Percentiles rank a stretch among this genome's conserved stretches.
These are phyloP conservation scores for Boletellus dicymbophilus DNA, from an alignment of 1,284 basidiomycete genomes.

Conservation along the genomic window DNA sequence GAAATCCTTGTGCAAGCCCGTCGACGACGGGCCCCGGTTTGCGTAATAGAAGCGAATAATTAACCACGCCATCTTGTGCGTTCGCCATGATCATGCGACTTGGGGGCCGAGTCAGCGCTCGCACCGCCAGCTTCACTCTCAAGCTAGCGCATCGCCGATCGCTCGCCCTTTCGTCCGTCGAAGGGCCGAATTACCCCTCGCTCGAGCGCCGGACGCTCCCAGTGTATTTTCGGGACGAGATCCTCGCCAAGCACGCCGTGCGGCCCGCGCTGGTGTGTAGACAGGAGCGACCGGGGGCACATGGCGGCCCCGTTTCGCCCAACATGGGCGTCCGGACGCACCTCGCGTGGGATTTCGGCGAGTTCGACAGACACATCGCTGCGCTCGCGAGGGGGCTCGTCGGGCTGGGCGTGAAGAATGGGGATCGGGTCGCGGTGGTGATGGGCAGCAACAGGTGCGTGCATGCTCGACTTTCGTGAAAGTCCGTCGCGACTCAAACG, in stretches of 20 bases:
- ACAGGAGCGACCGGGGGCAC: slow-evolving; percentile 56
- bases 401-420: slow-evolving; percentile 69
- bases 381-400: slow-evolving; percentile 74
- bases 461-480: slow-evolving; percentile 2
- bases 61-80: too few relatives aligned
- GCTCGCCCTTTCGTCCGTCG: slow-evolving; percentile 50
- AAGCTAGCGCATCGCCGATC: neutral
- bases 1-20: too few relatives aligned
- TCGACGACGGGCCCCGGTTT: too few relatives aligned
- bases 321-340: slow-evolving; percentile 51
- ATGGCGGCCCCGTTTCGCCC: slow-evolving; percentile 56
- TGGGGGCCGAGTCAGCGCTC: neutral
- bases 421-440: slow-evolving; percentile 78
- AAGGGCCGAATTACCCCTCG: slow-evolving; percentile 62
- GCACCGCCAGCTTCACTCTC: neutral
- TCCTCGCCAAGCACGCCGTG: slow-evolving; percentile 50
- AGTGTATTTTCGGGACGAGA: slow-evolving; percentile 58
- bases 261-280: slow-evolving; percentile 69
- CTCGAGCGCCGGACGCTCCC: slow-evolving; percentile 64
- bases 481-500: too few relatives aligned
- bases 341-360: slow-evolving; percentile 74
- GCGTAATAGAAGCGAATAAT: neutral
- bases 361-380: slow-evolving; percentile 68
- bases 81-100: slow-evolving; percentile 10
- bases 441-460: slow-evolving; percentile 81